A percentile compares a stretch with the other conserved stretches of the same genome.
phyloP scores from a whole-genome alignment of 208 protist genomes.

The Wallacemonas collosoma region DNA sequence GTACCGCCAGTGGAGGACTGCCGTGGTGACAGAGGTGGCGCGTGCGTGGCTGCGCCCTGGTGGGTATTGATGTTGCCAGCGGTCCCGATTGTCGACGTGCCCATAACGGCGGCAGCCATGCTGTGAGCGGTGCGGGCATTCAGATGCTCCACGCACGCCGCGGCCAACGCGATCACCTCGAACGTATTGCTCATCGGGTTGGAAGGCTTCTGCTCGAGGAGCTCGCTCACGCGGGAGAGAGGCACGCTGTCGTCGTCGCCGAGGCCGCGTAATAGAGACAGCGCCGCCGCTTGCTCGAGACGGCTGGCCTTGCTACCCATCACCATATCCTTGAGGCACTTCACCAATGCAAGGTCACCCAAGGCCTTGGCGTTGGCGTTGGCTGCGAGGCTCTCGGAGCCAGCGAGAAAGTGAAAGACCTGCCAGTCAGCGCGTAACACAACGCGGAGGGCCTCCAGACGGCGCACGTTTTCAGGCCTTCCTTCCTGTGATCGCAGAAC shows the following conservation, averaged over 20 bases:
- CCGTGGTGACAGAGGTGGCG: not conserved
- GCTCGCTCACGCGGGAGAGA: not conserved
- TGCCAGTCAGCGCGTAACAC: slow-evolving; percentile 5
- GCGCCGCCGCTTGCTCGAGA: slow-evolving; percentile 14
- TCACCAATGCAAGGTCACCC: not conserved
- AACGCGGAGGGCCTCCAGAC: slow-evolving; percentile 5
- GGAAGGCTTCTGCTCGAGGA: not conserved
- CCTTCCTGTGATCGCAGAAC: not conserved
- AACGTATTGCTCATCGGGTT: slow-evolving; percentile 17
- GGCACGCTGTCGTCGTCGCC: not conserved
- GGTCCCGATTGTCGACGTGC: too few species aligned
- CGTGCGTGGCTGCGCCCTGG: too few species aligned
- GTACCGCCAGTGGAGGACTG: not conserved
- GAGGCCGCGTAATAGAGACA: not conserved
- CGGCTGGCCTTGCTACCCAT: not conserved
- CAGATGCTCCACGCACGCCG: slow-evolving; percentile 11
- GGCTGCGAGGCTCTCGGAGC: slow-evolving; percentile 1
- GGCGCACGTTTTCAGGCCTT: not conserved
- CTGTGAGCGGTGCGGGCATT: slow-evolving; percentile 1
- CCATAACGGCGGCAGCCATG: not conserved
- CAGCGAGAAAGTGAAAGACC: slow-evolving; percentile 13
- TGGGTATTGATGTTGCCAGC: too few species aligned
- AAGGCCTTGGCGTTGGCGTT: not conserved
- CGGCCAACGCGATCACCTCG: slow-evolving; percentile 12
- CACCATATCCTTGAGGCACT: not conserved